A percentile compares a stretch with the other conserved stretches of the same genome.
Conservation (phyloP, 2,329 filamentous ascomycete species). For the Tricladium varicosporioides region DNA sequence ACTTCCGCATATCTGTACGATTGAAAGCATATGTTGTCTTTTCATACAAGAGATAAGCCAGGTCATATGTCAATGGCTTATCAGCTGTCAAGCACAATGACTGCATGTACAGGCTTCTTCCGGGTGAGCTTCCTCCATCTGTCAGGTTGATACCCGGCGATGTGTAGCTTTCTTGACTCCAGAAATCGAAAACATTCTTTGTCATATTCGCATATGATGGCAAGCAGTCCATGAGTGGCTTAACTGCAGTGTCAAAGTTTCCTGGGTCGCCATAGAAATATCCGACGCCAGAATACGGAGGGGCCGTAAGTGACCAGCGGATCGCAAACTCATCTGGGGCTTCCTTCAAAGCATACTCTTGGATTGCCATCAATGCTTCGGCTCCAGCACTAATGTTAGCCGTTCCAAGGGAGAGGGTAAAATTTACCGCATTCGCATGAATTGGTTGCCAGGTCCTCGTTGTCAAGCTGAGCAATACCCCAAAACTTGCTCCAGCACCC, state of each 20-base stretch:
- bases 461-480: constrained; percentile 12
- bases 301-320: constrained; percentile 4
- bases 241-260: constrained; percentile 7
- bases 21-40: constrained; percentile 11
- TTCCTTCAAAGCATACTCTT: constrained; percentile 15
- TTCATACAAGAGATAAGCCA: constrained; percentile 9
- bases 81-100: constrained; percentile 8
- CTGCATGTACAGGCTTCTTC: constrained; percentile 13
- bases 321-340: constrained; percentile 17
- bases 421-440: constrained; percentile 8
- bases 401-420: not conserved
- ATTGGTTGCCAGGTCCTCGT: constrained; percentile 14
- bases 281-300: constrained; percentile 8
- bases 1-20: constrained; percentile 10
- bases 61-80: constrained; percentile 12
- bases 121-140: constrained; percentile 2
- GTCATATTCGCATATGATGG: constrained; percentile 6
- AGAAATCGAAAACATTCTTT: constrained; percentile 11
- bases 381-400: not conserved
- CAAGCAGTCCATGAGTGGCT: constrained; percentile 12
- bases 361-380: constrained; percentile 2
- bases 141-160: constrained; percentile 8
- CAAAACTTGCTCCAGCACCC: constrained; percentile 14
- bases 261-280: constrained; percentile 16
- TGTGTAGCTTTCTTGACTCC: constrained; percentile 5